phyloP scores from a whole-genome alignment of 2,329 filamentous ascomycete genomes.

The Stylonectria norvegica region DNA sequence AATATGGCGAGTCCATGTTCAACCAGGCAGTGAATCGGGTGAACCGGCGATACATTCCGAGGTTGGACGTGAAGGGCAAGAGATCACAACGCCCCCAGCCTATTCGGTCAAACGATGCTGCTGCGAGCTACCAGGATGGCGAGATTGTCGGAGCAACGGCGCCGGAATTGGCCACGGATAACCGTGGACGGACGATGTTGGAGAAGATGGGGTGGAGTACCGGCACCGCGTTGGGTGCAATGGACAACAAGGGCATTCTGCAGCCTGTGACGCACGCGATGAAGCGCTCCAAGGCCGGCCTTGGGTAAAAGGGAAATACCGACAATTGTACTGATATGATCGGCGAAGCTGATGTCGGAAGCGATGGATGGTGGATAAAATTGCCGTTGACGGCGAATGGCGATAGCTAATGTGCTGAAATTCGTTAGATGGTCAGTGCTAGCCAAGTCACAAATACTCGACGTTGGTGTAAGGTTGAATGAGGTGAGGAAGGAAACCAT shows the following conservation, averaged over 20 bases:
- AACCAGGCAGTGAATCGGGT: conserved; percentile 35
- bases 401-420: too few relatives aligned
- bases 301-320: too few relatives aligned
- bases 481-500: conserved; percentile 1
- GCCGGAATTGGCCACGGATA: conserved; percentile 77
- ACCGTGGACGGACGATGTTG: conserved; percentile 80
- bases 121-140: conserved; percentile 67
- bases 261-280: conserved; percentile 83
- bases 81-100: conserved; percentile 31
- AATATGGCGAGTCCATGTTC: conserved; percentile 57
- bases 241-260: conserved; percentile 83
- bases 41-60: conserved; percentile 53
- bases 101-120: conserved; percentile 16
- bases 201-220: conserved; percentile 97
- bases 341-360: too few relatives aligned
- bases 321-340: too few relatives aligned
- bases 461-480: too few relatives aligned
- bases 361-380: too few relatives aligned
- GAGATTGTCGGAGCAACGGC: conserved; percentile 84
- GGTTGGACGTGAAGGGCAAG: conserved; percentile 43
- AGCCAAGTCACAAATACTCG: too few relatives aligned
- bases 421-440: too few relatives aligned
- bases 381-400: too few relatives aligned
- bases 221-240: conserved; percentile 77
- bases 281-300: conserved; percentile 78